Evolutionary conservation across 2,329 filamentous ascomycete genomes (phyloP).

Genomic region (Penicillium aurantiogriseum): DNA sequence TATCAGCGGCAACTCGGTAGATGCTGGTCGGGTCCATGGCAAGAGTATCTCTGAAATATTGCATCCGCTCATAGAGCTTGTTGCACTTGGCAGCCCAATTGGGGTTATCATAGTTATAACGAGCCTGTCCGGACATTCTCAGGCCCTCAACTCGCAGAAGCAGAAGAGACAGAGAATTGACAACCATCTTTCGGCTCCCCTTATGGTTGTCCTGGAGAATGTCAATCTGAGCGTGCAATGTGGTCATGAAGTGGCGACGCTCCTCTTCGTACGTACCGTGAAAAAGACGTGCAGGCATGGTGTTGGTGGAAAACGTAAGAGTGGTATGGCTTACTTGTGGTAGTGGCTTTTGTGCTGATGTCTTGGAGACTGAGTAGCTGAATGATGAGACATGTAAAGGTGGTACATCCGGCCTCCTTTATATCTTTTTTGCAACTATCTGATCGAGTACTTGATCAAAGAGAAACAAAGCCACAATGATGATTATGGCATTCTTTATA

Average conservation of each 20-base stretch:
- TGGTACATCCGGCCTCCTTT: background rate
- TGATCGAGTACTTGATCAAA: background rate
- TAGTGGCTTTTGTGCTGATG: background rate
- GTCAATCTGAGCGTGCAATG: constrained; percentile 2
- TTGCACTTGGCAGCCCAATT: constrained; percentile 4
- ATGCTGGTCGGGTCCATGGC: background rate
- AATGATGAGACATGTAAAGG: background rate
- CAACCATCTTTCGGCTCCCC: background rate
- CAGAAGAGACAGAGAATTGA: background rate
- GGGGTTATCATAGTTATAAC: background rate
- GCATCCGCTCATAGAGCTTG: background rate
- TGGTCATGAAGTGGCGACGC: background rate
- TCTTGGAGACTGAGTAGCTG: background rate
- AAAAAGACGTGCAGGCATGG: background rate
- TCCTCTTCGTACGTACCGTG: constrained; percentile 5
- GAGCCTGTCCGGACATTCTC: constrained; percentile 1
- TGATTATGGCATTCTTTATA: background rate
- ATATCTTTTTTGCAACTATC: background rate
- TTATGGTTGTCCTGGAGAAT: background rate
- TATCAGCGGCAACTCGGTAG: background rate
- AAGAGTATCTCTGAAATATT: background rate
- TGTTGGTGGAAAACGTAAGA: background rate
- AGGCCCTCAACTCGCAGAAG: background rate
- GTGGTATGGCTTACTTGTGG: background rate
- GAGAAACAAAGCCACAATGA: background rate